These are phyloP conservation scores for Gynandropsis gynandra DNA, from an alignment of 345 rosid genomes.

Conservation along the genomic window DNA sequence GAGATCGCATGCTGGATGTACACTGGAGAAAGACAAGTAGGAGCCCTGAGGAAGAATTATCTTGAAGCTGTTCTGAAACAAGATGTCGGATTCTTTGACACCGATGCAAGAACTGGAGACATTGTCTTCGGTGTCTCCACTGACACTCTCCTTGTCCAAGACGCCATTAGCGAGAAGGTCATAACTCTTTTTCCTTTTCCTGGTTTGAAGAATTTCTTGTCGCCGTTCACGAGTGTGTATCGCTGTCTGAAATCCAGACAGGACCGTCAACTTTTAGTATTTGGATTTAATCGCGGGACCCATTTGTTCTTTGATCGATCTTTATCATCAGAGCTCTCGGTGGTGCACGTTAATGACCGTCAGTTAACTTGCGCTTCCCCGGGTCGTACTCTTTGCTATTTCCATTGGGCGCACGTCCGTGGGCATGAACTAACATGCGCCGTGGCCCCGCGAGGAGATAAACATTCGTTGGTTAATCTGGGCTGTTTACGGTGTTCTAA, in stretches of 20 bases:
- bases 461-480: constrained; percentile 17
- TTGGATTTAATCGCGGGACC: constrained; percentile 40
- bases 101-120: constrained; percentile 98
- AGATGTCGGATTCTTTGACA: constrained; percentile 97
- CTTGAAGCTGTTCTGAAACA: constrained; percentile 90
- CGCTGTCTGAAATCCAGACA: constrained; percentile 3
- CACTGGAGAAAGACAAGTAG: constrained; percentile 92
- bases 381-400: neutral
- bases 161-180: constrained; percentile 99
- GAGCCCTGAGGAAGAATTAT: constrained; percentile 87
- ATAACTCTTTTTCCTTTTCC: neutral
- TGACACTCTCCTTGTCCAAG: constrained; percentile 98
- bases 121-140: constrained; percentile 97
- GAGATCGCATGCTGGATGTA: constrained; percentile 99
- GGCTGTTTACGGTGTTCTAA: constrained; percentile 14
- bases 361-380: constrained; percentile 20
- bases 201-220: neutral
- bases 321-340: constrained; percentile 13
- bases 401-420: constrained; percentile 36
- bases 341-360: constrained; percentile 23
- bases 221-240: neutral
- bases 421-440: constrained; percentile 30
- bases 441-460: constrained; percentile 8
- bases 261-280: constrained; percentile 19
- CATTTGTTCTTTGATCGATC: constrained; percentile 23